A percentile compares a stretch with the other conserved stretches of the same genome.
Conservation (phyloP, 805 yeast genomes). For the Metschnikowia anglica region DNA sequence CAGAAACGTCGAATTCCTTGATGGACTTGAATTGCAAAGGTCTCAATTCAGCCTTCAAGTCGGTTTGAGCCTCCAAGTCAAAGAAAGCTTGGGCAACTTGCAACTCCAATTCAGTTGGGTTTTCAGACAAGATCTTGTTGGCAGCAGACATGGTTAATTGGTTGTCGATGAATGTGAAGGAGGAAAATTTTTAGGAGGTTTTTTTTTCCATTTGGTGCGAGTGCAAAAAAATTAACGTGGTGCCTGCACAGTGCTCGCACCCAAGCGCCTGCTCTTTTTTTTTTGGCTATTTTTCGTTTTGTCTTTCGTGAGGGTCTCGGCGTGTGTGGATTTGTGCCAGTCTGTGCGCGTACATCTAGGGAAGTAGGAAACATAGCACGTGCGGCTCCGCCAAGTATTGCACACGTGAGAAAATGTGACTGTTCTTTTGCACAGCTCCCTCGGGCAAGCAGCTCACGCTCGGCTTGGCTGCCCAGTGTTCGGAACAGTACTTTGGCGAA, state of each 20-base stretch:
- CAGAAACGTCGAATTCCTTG: slow-evolving; percentile 96
- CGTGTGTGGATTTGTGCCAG: neutral
- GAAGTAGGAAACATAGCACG: too few relatives aligned
- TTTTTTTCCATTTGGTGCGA: slow-evolving; percentile 15
- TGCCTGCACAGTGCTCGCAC: slow-evolving; percentile 15
- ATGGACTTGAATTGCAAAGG: slow-evolving; percentile 98
- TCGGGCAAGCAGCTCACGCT: too few relatives aligned
- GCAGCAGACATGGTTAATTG: slow-evolving; percentile 83
- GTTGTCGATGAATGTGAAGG: slow-evolving; percentile 18
- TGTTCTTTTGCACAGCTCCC: slow-evolving; percentile 3
- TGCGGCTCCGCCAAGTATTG: neutral
- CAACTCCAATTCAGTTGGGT: slow-evolving; percentile 98
- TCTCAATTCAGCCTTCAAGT: slow-evolving; percentile 96
- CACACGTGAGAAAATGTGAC: slow-evolving; percentile 10
- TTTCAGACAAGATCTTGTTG: slow-evolving; percentile 89
- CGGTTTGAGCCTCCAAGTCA: slow-evolving; percentile 95
- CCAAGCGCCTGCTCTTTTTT: neutral
- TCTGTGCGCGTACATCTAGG: too few relatives aligned
- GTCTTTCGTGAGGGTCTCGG: neutral
- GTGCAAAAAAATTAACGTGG: slow-evolving; percentile 15
- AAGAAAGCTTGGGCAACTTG: slow-evolving; percentile 98
- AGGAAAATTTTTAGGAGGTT: slow-evolving; percentile 17
- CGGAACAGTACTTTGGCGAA: too few relatives aligned
- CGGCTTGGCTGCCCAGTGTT: too few relatives aligned
- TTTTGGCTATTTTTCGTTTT: slow-evolving; percentile 1